Base-by-base conservation (phyloP, 805 yeast genomes). In the Candida orba region DNA sequence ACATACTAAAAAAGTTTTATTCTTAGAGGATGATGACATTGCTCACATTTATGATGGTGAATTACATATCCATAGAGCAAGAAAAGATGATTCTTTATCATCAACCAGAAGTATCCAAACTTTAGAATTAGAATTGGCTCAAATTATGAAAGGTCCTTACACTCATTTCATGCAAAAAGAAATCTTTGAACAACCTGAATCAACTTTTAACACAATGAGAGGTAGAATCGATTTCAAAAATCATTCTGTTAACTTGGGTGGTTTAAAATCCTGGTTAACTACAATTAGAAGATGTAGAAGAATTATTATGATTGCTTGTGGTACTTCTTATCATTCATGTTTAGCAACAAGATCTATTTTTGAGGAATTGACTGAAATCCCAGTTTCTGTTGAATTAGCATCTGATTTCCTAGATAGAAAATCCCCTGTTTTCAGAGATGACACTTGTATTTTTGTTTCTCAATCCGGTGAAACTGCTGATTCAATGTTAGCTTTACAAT, bases 391-490 rank as follows among this genome's bases (percentile, higher is more conserved):
- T 33, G 97, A 90, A 64, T 75, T 90, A 59, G 96, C 96, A 10
- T 86, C 96, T 13, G 97, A 90, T 63, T 90, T 90, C 68, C 72
- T 93, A 59, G 99, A 93, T 65, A 80, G 99, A 69, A 78, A 73
- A 53, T 85, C 96, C 3, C 98, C 98, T n/a, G 95, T 93, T 36
- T 93, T 91, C 71, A 84, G 99, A 71, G 99, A 93, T 66, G 99
- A 93, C 65, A 88, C 95, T 5, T 89, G 97, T 69, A 80, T 95
- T 36, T 93, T 93, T 66, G 99, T 93, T 23, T 93, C 98, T 9
- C 99, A 93, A 69, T 86, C 96, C 45, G 99, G 99, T 65, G 99
- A 93, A 71, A 93, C 99, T 41, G 98, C 98, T 30, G 99, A 93
- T 66, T 81, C 96, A 8, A 85, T 93, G 79, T 76, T 88, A 63